Conservation (phyloP, 768 basidiomycete species). For the Leccinum sublutescens region DNA sequence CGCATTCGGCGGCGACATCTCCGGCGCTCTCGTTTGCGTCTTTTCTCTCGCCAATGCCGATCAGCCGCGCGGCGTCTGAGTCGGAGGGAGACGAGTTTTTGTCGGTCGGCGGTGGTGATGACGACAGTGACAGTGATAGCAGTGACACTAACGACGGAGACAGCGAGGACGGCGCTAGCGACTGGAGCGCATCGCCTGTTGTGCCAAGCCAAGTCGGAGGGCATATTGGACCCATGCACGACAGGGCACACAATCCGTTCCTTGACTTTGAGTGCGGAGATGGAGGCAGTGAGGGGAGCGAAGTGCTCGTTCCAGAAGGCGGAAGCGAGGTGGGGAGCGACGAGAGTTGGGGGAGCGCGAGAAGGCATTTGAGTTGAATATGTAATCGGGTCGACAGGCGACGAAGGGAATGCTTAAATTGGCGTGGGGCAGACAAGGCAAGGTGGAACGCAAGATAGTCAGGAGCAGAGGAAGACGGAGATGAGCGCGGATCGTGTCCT, state of each 20-base stretch:
- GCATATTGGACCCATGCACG: not conserved
- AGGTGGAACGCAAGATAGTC: not conserved
- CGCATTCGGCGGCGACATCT: slow-evolving; percentile 6
- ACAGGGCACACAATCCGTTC: slow-evolving; percentile 21
- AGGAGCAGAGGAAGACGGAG: not conserved
- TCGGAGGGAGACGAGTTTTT: slow-evolving; percentile 27
- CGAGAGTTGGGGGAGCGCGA: slow-evolving; percentile 28
- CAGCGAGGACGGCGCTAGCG: slow-evolving; percentile 3
- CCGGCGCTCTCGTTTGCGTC: slow-evolving; percentile 23
- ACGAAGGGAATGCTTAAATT: not conserved
- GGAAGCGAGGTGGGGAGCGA: slow-evolving; percentile 23
- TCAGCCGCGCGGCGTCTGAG: slow-evolving; percentile 17
- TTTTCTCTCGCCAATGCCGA: slow-evolving; percentile 25
- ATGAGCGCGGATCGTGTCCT: not conserved
- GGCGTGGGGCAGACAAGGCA: not conserved
- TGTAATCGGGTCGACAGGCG: not conserved
- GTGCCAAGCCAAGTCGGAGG: not conserved
- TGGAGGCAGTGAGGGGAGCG: slow-evolving; percentile 20
- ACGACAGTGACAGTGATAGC: not conserved
- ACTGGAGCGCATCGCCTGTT: slow-evolving; percentile 10
- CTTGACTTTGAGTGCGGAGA: slow-evolving; percentile 17
- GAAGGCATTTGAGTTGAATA: slow-evolving; percentile 9
- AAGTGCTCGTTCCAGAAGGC: slow-evolving; percentile 15
- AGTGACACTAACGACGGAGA: not conserved
- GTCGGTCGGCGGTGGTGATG: slow-evolving; percentile 21